A percentile compares a stretch with the other conserved stretches of the same genome.
Evolutionary conservation across 1,284 basidiomycete genomes (phyloP).

Genomic region (Leccinum subrobustum): DNA sequence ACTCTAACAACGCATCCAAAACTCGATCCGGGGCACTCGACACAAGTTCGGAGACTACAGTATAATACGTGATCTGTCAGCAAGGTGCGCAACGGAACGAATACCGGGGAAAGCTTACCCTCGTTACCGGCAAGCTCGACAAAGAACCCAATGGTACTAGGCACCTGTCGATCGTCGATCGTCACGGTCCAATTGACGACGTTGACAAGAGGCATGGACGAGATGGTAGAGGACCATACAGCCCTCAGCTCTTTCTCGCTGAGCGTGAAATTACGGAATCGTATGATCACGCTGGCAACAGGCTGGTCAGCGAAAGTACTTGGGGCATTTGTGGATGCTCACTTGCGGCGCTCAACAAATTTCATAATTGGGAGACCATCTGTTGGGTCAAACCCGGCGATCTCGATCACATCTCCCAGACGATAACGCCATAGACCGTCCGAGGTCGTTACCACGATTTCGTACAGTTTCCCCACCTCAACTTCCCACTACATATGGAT

Average conservation of each 20-base stretch:
- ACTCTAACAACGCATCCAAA: background rate
- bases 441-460: no score
- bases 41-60: background rate
- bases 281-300: slow-evolving; percentile 5
- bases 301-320: background rate
- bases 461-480: no score
- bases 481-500: no score
- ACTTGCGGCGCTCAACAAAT: no score
- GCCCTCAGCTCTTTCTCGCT: no score
- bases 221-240: no score
- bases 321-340: background rate
- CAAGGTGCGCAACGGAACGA: background rate
- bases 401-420: no score
- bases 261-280: background rate
- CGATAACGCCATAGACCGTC: no score
- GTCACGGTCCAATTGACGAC: no score
- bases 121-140: background rate
- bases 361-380: no score
- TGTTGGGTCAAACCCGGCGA: no score
- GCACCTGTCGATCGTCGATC: no score
- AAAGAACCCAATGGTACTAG: background rate
- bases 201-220: background rate
- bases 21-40: background rate
- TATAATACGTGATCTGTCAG: background rate
- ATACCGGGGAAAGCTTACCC: background rate